Base-by-base conservation (phyloP, 2,329 filamentous ascomycete genomes). In the Alternaria brassicicola region DNA sequence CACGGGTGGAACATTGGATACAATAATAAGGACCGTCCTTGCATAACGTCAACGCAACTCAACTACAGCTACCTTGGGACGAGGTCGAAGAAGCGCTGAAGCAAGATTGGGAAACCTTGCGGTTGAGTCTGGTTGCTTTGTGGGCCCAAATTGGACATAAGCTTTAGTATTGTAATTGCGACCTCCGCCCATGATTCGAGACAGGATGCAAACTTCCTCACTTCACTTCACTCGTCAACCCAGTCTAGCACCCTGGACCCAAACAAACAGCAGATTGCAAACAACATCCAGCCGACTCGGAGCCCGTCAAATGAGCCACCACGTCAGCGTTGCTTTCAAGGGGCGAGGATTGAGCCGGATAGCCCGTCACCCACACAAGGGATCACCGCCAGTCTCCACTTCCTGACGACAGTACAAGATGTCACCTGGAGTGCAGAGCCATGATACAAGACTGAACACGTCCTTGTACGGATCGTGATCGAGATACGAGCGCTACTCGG, bases 1-100 rank as follows among this genome's bases (percentile, higher is more conserved):
- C 47, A 62, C 71, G 72, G 71, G 69, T 73, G 69, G 48, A 66
- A 74, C 70, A 65, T 72, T 66, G 65, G 52, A 50, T 21, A 38
- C 61, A 60, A 64, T 48, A 38, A 33, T 26, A 57, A 61, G 52
- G 49, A 59, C 62, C 52, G 61, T 70, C 69, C 71, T 73, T 70
- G 68, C 71, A 70, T 72, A 50, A 45, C 48, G 47, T 45, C 36
- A 46, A 62, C 57, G 33, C 50, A 54, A 59, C 42, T 57, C 57
- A 46, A 53, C 53, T 57, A 52, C 57, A 61, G 39, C 54, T 39
- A 52, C 56, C 57, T 43, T 52, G 48, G 52, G 50, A 19, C 39
- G 42, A 48, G 17, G 45, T 42, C 57, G 60, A 54, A 57, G 54
- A 67, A 65, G 66, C 61, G 55, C 66, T 59, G 66, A 63, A 53